These are phyloP conservation scores for Penicillium griseofulvum DNA, from an alignment of 2,329 filamentous ascomycete genomes.

Conservation along the genomic window DNA sequence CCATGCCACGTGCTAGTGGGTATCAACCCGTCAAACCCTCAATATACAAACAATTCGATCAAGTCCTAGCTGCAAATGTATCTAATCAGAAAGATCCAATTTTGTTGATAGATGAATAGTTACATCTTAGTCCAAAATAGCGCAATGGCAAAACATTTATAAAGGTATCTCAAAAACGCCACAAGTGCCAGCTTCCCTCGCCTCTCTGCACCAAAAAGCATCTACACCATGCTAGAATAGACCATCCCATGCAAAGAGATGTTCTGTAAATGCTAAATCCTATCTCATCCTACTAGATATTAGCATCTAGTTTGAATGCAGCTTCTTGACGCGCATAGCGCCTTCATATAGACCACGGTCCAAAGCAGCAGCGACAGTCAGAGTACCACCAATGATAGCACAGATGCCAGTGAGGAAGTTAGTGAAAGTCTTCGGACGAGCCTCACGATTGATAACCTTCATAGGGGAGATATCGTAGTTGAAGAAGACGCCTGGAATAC, in stretches of 20 bases:
- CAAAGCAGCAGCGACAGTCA: slow-evolving; percentile 91
- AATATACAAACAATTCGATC: not conserved
- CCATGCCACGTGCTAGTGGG: not conserved
- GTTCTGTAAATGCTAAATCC: not conserved
- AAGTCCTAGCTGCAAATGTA: not conserved
- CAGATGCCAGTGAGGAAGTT: slow-evolving; percentile 93
- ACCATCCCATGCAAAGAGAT: not conserved
- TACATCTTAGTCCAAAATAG: slow-evolving; percentile 1
- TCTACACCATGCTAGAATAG: not conserved
- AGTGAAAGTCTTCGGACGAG: slow-evolving; percentile 81
- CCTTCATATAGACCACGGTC: slow-evolving; percentile 93
- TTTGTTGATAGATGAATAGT: slow-evolving; percentile 4
- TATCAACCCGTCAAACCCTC: not conserved
- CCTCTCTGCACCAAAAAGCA: not conserved
- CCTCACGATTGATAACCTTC: slow-evolving; percentile 98
- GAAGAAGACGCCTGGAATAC: slow-evolving; percentile 97
- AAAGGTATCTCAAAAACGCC: slow-evolving; percentile 13
- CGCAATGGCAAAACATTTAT: slow-evolving; percentile 5
- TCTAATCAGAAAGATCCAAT: not conserved
- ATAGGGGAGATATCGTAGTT: slow-evolving; percentile 99
- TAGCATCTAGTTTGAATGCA: slow-evolving; percentile 58
- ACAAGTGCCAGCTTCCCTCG: slow-evolving; percentile 9
- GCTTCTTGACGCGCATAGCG: slow-evolving; percentile 77
- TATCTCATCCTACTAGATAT: not conserved
- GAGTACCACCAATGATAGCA: slow-evolving; percentile 87